Conservation (phyloP, 2,329 filamentous ascomycete species). For the Xylariaceae sp. region DNA sequence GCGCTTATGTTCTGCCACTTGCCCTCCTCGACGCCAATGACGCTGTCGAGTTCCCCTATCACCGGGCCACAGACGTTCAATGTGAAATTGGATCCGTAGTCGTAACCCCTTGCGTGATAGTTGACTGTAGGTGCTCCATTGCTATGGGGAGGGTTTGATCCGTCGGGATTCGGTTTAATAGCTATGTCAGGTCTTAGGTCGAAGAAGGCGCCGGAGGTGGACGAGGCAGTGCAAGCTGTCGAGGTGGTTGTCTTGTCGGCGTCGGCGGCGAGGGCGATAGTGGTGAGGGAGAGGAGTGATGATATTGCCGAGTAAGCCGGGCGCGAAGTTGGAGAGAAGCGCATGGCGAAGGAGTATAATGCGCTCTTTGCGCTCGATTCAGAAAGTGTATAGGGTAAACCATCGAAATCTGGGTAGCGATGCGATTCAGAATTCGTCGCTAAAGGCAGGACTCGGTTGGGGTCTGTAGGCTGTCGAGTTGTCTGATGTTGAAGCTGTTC, state of each 20-base stretch:
- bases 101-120: conserved; percentile 70
- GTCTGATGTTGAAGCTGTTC: neutral
- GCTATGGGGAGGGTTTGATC: conserved; percentile 43
- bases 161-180: conserved; percentile 44
- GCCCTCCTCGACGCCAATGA: conserved; percentile 64
- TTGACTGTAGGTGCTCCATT: conserved; percentile 50
- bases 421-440: neutral
- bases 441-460: neutral
- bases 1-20: conserved; percentile 76
- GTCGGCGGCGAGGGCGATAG: conserved; percentile 37
- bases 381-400: neutral
- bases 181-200: conserved; percentile 61
- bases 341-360: conserved; percentile 27
- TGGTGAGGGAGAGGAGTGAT: conserved; percentile 40
- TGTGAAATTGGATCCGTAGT: conserved; percentile 81
- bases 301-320: conserved; percentile 35
- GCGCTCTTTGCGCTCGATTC: conserved; percentile 20
- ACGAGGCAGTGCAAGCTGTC: conserved; percentile 58
- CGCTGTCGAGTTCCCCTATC: conserved; percentile 64
- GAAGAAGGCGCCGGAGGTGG: conserved; percentile 60
- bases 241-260: conserved; percentile 46
- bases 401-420: conserved; percentile 9
- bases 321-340: conserved; percentile 29
- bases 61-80: conserved; percentile 80
- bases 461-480: too few relatives aligned